Evolutionary conservation across 1,139 yeast genomes (phyloP).

Genomic region (Saccharomycopsis phalli): DNA sequence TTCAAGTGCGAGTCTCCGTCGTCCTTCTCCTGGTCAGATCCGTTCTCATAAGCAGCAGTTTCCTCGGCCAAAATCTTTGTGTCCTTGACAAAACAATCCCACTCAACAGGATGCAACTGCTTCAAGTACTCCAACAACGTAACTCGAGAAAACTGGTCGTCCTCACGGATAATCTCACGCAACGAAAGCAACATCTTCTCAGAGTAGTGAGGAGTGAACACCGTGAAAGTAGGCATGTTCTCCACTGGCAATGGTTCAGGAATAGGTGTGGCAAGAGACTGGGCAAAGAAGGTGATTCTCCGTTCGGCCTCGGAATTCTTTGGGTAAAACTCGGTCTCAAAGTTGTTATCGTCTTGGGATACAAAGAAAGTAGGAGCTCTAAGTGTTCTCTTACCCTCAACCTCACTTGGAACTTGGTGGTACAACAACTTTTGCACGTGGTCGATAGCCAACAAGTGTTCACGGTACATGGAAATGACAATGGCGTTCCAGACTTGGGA

Average conservation of each 20-base stretch:
- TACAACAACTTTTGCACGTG: constrained; percentile 94
- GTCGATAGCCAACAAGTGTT: constrained; percentile 92
- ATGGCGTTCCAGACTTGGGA: constrained; percentile 99
- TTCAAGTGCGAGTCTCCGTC: constrained; percentile 65
- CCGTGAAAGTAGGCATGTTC: constrained; percentile 98
- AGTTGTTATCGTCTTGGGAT: constrained; percentile 92
- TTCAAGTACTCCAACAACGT: constrained; percentile 92
- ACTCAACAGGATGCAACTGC: constrained; percentile 96
- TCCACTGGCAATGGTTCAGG: constrained; percentile 98
- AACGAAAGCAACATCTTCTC: constrained; percentile 92
- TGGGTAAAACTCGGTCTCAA: constrained; percentile 94
- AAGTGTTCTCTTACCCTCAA: constrained; percentile 95
- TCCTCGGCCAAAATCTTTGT: constrained; percentile 98
- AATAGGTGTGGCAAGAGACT: constrained; percentile 94
- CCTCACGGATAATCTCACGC: constrained; percentile 97
- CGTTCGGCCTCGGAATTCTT: constrained; percentile 96
- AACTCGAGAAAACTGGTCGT: constrained; percentile 96
- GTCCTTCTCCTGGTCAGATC: constrained; percentile 59
- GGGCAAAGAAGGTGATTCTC: constrained; percentile 98
- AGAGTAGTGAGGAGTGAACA: constrained; percentile 93
- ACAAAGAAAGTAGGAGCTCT: constrained; percentile 99
- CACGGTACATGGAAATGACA: constrained; percentile 97
- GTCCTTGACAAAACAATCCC: constrained; percentile 99
- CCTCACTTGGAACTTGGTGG: constrained; percentile 95
- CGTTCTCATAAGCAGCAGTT: constrained; percentile 77